Evolutionary conservation across 1,284 basidiomycete genomes (phyloP).

Genomic region (Caloboletus inedulis): DNA sequence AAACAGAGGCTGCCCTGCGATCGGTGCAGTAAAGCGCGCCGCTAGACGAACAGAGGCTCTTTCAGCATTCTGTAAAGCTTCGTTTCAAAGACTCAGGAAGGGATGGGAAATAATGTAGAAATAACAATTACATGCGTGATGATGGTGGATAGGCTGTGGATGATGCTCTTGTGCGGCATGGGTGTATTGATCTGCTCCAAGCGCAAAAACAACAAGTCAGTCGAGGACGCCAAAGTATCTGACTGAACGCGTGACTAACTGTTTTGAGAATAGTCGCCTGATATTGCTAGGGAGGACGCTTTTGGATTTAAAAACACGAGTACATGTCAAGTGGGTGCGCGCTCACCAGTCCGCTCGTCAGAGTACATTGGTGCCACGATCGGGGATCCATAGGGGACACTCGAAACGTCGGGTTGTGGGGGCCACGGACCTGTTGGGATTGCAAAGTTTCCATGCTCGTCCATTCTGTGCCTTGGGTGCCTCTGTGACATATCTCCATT

Average conservation of each 20-base stretch:
- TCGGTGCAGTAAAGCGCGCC: constrained; percentile 44
- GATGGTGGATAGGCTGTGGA: constrained; percentile 27
- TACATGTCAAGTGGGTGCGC: constrained; percentile 1
- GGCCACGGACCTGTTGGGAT: constrained; percentile 29
- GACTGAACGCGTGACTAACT: constrained; percentile 28
- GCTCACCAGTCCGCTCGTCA: constrained; percentile 46
- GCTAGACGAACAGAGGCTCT: constrained; percentile 55
- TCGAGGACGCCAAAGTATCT: neutral
- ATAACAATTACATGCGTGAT: constrained; percentile 35
- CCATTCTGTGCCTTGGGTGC: constrained; percentile 30
- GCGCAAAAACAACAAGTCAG: constrained; percentile 17
- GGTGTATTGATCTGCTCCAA: constrained; percentile 27
- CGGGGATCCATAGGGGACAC: constrained; percentile 36
- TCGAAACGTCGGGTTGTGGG: constrained; percentile 27
- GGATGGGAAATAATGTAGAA: constrained; percentile 12
- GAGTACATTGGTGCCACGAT: constrained; percentile 42
- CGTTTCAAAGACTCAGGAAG: constrained; percentile 21
- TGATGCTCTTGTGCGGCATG: constrained; percentile 34
- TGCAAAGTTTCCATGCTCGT: constrained; percentile 28
- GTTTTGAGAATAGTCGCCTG: constrained; percentile 30
- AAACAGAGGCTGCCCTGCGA: constrained; percentile 35
- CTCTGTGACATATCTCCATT: constrained; percentile 33
- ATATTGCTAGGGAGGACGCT: constrained; percentile 27
- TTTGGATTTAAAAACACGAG: constrained; percentile 17
- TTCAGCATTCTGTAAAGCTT: constrained; percentile 50